Base-by-base conservation (phyloP, 2,329 filamentous ascomycete genomes). In the Fusarium continuum region DNA sequence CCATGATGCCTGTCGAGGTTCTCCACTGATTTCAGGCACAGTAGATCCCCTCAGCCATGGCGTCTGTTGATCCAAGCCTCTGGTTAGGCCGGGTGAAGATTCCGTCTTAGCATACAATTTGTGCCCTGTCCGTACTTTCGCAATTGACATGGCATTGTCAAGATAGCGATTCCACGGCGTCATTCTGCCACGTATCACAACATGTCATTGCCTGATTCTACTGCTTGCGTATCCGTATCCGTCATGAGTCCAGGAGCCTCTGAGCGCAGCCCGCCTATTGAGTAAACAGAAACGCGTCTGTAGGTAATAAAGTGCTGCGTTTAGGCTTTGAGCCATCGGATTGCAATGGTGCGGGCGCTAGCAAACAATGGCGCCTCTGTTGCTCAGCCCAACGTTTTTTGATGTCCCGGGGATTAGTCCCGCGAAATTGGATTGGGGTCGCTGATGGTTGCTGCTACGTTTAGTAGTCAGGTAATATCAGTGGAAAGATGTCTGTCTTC, bases 291-390 rank as follows among this genome's bases (percentile, higher is more conserved):
- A 49, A 28, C 17, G 23, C 11, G 14, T 13, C 38, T 28, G 35
- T 22, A n/a, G n/a, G n/a, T n/a, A 43, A 57, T 25, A 16, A 22
- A 16, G 41, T 57, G 16, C n/a, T 58, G 36, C 28, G 23, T 57
- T 50, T 60, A 29, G 47, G 35, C 29, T 47, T 16, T 28, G 29
- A 32, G 32, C n/a, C 43, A 63, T 59, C 55, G 50, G 44, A 55
- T 39, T 58, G 46, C 47, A 54, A 52, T 45, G 28, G 26, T 34
- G 49, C 35, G 40, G 66, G 51, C 68, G 49, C 66, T 70, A 69
- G 29, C 34, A 39, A 53, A 55, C 39, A 49, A 53, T 64, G 44
- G 55, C 41, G 51, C 52, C 41, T 50, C 25, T 23, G 29, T 35
- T 35, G 26, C 34, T 36, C 52, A 48, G 44, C 43, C 38, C 43